phyloP scores from a whole-genome alignment of 31 red algal species.

The Odonthalia washingtoniensis region DNA sequence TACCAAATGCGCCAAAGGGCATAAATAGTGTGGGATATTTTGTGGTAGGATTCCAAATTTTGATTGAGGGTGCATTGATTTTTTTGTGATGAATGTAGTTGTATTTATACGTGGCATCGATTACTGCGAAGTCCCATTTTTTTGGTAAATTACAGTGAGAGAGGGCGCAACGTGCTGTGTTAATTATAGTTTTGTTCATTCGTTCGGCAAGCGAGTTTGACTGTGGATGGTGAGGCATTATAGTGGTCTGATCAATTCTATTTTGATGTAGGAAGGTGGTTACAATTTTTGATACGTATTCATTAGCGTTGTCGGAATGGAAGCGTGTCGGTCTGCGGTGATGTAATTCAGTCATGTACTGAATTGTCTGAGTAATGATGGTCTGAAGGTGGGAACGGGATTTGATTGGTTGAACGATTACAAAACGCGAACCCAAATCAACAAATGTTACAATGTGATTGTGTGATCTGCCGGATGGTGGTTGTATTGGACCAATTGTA shows the following conservation, averaged over 20 bases:
- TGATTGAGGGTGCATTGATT: not conserved
- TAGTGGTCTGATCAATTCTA: not conserved
- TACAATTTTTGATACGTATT: too few species aligned
- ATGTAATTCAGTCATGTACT: not conserved
- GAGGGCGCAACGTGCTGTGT: not conserved
- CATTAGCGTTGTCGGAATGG: constrained; percentile 9
- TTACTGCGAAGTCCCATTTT: not conserved
- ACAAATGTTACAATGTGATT: not conserved
- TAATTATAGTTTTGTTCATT: not conserved
- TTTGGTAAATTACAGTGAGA: not conserved
- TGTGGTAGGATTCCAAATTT: not conserved
- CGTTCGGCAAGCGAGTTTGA: not conserved
- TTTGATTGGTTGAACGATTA: not conserved
- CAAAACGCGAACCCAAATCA: not conserved
- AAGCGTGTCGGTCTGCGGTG: not conserved
- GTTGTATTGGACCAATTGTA: not conserved
- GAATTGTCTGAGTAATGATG: not conserved
- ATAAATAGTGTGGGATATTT: not conserved
- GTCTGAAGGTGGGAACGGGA: not conserved
- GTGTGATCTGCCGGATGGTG: too few species aligned
- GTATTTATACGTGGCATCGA: not conserved
- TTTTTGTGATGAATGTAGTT: not conserved
- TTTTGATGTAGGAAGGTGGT: too few species aligned
- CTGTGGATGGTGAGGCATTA: not conserved
- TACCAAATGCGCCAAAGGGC: too few species aligned